phyloP scores from a whole-genome alignment of 2,329 filamentous ascomycete species.

The Verticillium nonalfalfae region DNA sequence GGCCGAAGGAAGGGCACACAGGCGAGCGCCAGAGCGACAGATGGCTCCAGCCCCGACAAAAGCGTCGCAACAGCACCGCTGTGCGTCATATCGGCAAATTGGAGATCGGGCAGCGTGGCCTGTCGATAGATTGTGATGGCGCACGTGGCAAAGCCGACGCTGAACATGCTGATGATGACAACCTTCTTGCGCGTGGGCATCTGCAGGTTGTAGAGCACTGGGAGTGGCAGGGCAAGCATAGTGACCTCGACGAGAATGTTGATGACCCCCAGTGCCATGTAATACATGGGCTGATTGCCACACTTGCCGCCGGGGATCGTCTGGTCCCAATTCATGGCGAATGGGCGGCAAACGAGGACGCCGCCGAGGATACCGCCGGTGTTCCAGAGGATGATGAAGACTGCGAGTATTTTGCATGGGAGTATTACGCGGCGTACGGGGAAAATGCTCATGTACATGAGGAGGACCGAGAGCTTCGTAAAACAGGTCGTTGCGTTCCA shows the following conservation, averaged over 20 bases:
- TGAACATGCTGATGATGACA: constrained; percentile 20
- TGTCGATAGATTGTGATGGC: constrained; percentile 1
- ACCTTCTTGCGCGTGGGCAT: constrained; percentile 21
- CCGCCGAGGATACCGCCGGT: constrained; percentile 18
- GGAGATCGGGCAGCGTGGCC: not conserved
- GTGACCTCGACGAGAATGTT: constrained; percentile 24
- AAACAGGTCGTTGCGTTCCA: constrained; percentile 2
- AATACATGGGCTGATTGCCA: constrained; percentile 21
- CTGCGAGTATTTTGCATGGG: constrained; percentile 15
- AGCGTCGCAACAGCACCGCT: not conserved
- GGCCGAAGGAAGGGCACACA: constrained; percentile 1
- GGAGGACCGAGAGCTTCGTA: constrained; percentile 20
- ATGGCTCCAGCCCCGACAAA: not conserved
- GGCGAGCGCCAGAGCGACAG: not conserved
- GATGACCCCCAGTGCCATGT: constrained; percentile 20
- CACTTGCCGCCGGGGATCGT: constrained; percentile 21
- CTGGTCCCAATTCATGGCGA: constrained; percentile 26
- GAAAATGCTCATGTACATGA: constrained; percentile 21
- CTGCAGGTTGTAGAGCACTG: constrained; percentile 22
- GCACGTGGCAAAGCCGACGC: constrained; percentile 14
- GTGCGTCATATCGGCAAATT: constrained; percentile 1
- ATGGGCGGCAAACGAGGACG: constrained; percentile 23
- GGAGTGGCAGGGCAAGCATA: constrained; percentile 22
- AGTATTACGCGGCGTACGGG: constrained; percentile 16
- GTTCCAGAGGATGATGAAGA: constrained; percentile 17